These are phyloP conservation scores for Cyclocybe cylindracea DNA, from an alignment of 768 basidiomycete species.

Conservation along the genomic window DNA sequence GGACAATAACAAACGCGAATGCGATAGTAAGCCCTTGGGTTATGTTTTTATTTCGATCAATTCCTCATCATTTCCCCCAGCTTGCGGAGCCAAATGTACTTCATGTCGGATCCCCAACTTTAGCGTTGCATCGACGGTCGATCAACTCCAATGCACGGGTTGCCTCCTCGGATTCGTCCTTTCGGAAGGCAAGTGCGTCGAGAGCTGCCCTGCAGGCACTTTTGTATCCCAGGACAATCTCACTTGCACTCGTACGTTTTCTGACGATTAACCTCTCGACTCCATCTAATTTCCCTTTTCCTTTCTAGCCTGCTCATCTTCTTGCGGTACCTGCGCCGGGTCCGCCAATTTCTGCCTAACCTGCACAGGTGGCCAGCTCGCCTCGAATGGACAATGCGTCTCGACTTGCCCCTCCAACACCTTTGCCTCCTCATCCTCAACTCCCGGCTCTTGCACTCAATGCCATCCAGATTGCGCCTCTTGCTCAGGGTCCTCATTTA, in stretches of 20 bases:
- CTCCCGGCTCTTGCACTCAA: constrained; percentile 58
- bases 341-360: constrained; percentile 72
- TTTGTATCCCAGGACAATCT: constrained; percentile 73
- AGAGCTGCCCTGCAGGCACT: constrained; percentile 70
- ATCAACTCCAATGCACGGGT: constrained; percentile 70
- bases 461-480: constrained; percentile 89
- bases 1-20: constrained; percentile 81
- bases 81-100: constrained; percentile 82
- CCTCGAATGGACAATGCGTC: constrained; percentile 74
- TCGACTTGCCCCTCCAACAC: constrained; percentile 72
- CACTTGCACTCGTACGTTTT: constrained; percentile 68
- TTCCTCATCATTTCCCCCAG: constrained; percentile 35
- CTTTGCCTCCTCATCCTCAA: constrained; percentile 46
- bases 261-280: background rate
- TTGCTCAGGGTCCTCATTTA: constrained; percentile 78
- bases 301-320: constrained; percentile 40
- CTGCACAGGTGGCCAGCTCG: constrained; percentile 66
- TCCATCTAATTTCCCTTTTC: background rate
- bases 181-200: constrained; percentile 67
- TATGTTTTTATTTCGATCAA: constrained; percentile 11
- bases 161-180: constrained; percentile 80
- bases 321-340: constrained; percentile 72
- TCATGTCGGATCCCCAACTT: constrained; percentile 77
- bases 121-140: constrained; percentile 61
- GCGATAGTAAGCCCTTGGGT: constrained; percentile 61